phyloP scores from a whole-genome alignment of 1,284 basidiomycete species.

The Phellopilus nigrolimitatus region DNA sequence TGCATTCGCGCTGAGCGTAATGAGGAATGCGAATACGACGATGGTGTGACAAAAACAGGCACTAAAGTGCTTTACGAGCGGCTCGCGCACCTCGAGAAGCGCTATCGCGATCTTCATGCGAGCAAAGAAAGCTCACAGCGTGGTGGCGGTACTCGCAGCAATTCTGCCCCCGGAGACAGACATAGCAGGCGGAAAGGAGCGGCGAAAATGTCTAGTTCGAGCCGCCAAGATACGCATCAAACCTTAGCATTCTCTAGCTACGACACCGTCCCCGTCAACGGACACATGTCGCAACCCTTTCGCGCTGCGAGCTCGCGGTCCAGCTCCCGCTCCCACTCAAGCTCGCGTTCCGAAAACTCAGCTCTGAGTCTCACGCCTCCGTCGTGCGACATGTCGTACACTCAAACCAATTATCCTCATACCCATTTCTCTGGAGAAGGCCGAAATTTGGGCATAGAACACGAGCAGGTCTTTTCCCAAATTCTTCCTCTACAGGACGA shows the following conservation, averaged over 20 bases:
- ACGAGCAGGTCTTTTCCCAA: too few relatives aligned
- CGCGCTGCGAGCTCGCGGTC: constrained; percentile 1
- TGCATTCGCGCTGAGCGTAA: constrained; percentile 18
- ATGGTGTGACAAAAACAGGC: constrained; percentile 14
- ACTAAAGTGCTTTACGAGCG: constrained; percentile 19
- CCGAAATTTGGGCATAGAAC: too few relatives aligned
- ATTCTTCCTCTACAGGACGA: too few relatives aligned
- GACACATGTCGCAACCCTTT: too few relatives aligned
- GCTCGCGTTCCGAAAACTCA: neutral
- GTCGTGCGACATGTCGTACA: neutral
- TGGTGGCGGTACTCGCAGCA: constrained; percentile 5
- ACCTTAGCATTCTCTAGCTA: neutral
- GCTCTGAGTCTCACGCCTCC: constrained; percentile 1
- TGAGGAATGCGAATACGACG: constrained; percentile 20
- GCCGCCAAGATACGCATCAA: neutral
- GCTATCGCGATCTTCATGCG: constrained; percentile 18
- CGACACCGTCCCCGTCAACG: neutral
- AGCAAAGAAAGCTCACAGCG: neutral
- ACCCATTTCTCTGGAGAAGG: too few relatives aligned
- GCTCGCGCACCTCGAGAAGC: constrained; percentile 18
- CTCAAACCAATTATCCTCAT: neutral
- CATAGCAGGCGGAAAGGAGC: neutral
- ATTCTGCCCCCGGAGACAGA: constrained; percentile 6
- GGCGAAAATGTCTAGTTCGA: neutral
- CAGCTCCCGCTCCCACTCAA: constrained; percentile 5